Percentiles rank a stretch among this genome's conserved stretches.
phyloP scores from a whole-genome alignment of 1,284 basidiomycete species.

The Laetiporus sulphureus region DNA sequence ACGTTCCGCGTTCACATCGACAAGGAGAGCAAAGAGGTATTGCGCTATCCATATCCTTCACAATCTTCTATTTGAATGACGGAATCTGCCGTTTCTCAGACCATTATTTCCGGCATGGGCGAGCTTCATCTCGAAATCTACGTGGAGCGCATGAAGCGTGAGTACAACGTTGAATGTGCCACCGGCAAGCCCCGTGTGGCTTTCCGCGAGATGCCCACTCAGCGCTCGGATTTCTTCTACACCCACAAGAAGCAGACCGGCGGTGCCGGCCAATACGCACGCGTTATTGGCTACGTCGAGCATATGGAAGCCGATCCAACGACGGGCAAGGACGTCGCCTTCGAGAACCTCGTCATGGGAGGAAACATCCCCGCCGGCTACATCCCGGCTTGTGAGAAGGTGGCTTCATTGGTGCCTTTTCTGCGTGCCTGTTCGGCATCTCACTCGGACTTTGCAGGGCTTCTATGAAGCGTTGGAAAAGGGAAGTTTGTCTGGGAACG shows the following conservation, averaged over 20 bases:
- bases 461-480: constrained; percentile 95
- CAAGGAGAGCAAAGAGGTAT: constrained; percentile 85
- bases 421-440: background rate
- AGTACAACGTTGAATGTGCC: constrained; percentile 92
- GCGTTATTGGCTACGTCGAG: constrained; percentile 89
- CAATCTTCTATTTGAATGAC: background rate
- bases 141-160: constrained; percentile 97
- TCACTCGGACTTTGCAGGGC: constrained; percentile 45
- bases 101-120: constrained; percentile 99
- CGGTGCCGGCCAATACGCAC: constrained; percentile 95
- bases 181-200: constrained; percentile 97
- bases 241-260: constrained; percentile 99
- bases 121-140: constrained; percentile 99
- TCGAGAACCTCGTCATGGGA: constrained; percentile 88
- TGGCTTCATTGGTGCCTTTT: constrained; percentile 20
- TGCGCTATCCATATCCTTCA: constrained; percentile 4
- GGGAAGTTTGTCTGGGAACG: constrained; percentile 86
- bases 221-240: constrained; percentile 80
- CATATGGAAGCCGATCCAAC: constrained; percentile 81
- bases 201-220: constrained; percentile 92
- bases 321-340: constrained; percentile 82
- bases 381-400: constrained; percentile 95
- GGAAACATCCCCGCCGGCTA: constrained; percentile 89
- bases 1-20: constrained; percentile 99
- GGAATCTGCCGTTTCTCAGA: constrained; percentile 40